Evolutionary conservation across 1,139 yeast species (phyloP).

Genomic region (Taphrina flavorubra): DNA sequence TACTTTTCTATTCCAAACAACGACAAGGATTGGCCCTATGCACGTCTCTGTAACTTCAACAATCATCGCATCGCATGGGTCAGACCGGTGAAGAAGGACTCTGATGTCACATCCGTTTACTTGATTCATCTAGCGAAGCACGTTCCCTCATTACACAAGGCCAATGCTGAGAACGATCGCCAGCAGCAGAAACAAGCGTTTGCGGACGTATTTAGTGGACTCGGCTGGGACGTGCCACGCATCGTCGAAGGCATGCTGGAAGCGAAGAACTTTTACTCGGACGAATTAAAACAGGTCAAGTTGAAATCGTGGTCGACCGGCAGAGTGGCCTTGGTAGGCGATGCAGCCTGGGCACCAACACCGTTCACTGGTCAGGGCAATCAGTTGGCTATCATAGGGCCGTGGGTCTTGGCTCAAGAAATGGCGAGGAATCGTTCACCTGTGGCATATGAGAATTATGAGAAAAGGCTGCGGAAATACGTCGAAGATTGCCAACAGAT

Average conservation of each 20-base stretch:
- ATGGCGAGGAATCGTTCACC: background rate
- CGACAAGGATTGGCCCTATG: background rate
- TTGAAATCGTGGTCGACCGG: background rate
- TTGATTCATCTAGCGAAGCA: background rate
- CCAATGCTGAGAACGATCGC: slow-evolving; percentile 3
- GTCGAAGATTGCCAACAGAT: slow-evolving; percentile 8
- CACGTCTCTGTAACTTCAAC: background rate
- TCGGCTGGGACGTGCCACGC: slow-evolving; percentile 3
- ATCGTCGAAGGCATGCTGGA: slow-evolving; percentile 2
- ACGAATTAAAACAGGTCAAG: slow-evolving; percentile 9
- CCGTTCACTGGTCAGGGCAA: slow-evolving; percentile 18
- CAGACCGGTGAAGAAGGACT: slow-evolving; percentile 10
- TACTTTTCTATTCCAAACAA: slow-evolving; percentile 5
- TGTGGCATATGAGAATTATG: background rate
- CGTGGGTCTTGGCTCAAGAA: slow-evolving; percentile 7
- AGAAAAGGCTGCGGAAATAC: background rate
- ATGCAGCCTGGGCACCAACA: slow-evolving; percentile 13
- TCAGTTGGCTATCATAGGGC: slow-evolving; percentile 4
- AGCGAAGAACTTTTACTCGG: slow-evolving; percentile 14
- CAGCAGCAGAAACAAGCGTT: slow-evolving; percentile 13
- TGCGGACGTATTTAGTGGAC: slow-evolving; percentile 2
- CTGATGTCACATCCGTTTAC: background rate
- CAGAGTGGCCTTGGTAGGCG: slow-evolving; percentile 12
- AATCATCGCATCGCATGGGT: background rate
- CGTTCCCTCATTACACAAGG: background rate